Percentiles rank a stretch among this genome's conserved stretches.
phyloP scores from a whole-genome alignment of 2,329 filamentous ascomycete species.

The Chrysosporium queenslandicum region DNA sequence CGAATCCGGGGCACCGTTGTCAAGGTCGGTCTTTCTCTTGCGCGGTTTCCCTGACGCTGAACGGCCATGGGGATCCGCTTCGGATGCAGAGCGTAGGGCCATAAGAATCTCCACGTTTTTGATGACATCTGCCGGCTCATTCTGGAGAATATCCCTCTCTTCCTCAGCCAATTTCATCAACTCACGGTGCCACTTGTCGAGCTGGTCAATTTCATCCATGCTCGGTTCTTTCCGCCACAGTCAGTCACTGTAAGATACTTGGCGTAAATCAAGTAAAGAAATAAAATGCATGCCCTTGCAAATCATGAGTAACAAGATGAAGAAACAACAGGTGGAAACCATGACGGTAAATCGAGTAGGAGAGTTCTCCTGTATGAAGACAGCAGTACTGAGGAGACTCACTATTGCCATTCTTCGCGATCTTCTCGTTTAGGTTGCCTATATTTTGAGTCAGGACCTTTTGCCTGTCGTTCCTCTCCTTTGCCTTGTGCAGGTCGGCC shows the following conservation, averaged over 20 bases:
- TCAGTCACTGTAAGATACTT: constrained; percentile 7
- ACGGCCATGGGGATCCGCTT: constrained; percentile 36
- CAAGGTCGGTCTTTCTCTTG: constrained; percentile 39
- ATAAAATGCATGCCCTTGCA: too few relatives aligned
- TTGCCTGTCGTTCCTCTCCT: constrained; percentile 38
- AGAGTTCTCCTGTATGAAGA: not conserved
- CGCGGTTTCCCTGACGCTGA: constrained; percentile 36
- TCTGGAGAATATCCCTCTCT: constrained; percentile 39
- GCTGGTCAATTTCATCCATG: constrained; percentile 34
- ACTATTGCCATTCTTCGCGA: constrained; percentile 35
- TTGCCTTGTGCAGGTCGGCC: constrained; percentile 35
- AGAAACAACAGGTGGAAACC: too few relatives aligned
- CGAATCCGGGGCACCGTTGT: constrained; percentile 37
- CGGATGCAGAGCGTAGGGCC: constrained; percentile 40
- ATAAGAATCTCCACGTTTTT: constrained; percentile 42
- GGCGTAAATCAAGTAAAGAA: not conserved
- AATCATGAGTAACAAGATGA: not conserved
- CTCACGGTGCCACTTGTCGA: constrained; percentile 40
- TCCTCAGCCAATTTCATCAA: constrained; percentile 40
- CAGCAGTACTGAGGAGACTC: constrained; percentile 21
- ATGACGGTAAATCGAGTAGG: too few relatives aligned
- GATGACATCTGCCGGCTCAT: constrained; percentile 43
- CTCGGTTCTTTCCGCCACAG: constrained; percentile 24
- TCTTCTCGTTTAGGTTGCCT: constrained; percentile 35
- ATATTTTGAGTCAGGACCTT: constrained; percentile 34